Percentiles rank a stretch among this genome's conserved stretches.
Evolutionary conservation across 2,329 filamentous ascomycete species (phyloP).

Genomic region (Penicillium decumbens): DNA sequence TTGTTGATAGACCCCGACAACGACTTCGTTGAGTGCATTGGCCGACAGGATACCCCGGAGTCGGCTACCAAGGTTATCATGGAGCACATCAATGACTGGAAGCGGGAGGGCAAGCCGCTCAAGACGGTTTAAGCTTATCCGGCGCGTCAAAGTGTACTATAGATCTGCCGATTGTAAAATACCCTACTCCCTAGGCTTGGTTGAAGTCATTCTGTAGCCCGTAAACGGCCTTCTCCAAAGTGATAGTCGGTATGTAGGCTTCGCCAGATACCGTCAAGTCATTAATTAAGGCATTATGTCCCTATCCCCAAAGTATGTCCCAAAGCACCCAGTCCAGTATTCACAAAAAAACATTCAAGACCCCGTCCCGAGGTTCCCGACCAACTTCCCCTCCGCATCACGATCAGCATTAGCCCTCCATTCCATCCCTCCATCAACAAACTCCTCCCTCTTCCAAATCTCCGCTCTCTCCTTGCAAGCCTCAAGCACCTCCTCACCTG

Average conservation of each 20-base stretch:
- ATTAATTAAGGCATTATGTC: not conserved
- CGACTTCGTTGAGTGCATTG: constrained; percentile 95
- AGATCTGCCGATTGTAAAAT: constrained; percentile 23
- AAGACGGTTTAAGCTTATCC: constrained; percentile 39
- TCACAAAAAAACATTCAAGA: not conserved
- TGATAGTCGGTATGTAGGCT: not conserved
- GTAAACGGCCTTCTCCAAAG: not conserved
- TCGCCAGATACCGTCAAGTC: not conserved
- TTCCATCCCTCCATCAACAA: constrained; percentile 64
- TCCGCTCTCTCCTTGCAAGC: constrained; percentile 81
- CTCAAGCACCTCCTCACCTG: constrained; percentile 85
- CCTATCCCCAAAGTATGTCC: not conserved
- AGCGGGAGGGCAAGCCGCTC: constrained; percentile 50
- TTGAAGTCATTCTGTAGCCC: not conserved
- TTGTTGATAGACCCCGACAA: constrained; percentile 71
- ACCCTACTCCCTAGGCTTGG: constrained; percentile 22
- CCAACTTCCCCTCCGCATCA: constrained; percentile 43
- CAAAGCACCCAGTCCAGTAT: not conserved
- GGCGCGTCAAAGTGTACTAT: constrained; percentile 24
- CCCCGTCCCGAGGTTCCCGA: not conserved
- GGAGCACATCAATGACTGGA: constrained; percentile 79
- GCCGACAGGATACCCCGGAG: constrained; percentile 86
- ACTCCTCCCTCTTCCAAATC: constrained; percentile 92
- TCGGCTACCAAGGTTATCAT: constrained; percentile 77
- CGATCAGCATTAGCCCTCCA: constrained; percentile 88